A percentile compares a stretch with the other conserved stretches of the same genome.
Conservation (phyloP, 192 early-diverging fungal species). For the Gaertneriomyces semiglobifer region DNA sequence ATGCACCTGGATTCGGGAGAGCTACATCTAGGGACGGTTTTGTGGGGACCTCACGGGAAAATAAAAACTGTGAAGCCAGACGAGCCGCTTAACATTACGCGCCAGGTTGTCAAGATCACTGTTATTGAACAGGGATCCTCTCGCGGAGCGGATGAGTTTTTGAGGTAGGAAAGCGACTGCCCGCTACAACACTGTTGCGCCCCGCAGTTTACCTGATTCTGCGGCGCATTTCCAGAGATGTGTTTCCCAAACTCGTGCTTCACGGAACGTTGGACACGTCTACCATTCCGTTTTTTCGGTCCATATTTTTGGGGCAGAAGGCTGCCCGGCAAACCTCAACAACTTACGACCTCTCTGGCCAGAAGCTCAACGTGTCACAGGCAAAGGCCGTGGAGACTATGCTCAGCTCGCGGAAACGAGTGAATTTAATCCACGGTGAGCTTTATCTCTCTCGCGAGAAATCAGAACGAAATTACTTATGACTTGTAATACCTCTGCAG, state of each 20-base stretch:
- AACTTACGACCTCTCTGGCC: constrained; percentile 5
- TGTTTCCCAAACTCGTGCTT: constrained; percentile 13
- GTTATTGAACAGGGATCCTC: neutral
- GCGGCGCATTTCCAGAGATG: constrained; percentile 1
- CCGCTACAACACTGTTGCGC: neutral
- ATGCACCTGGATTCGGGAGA: constrained; percentile 1
- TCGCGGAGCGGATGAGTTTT: constrained; percentile 12
- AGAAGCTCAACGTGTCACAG: constrained; percentile 2
- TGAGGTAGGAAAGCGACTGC: neutral
- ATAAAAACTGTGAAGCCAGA: constrained; percentile 20
- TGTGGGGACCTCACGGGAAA: constrained; percentile 7
- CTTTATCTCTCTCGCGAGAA: neutral
- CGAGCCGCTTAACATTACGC: neutral
- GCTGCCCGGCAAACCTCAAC: neutral
- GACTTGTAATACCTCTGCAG: constrained; percentile 2
- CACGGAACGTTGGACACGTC: constrained; percentile 1
- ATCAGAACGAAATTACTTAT: neutral
- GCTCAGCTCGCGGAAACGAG: constrained; percentile 8
- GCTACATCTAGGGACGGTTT: constrained; percentile 7
- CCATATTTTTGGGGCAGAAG: constrained; percentile 10
- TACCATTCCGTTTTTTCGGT: neutral
- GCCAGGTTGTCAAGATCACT: constrained; percentile 10
- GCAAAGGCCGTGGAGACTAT: neutral
- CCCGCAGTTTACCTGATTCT: neutral
- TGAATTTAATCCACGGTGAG: constrained; percentile 18